Evolutionary conservation across 805 yeast genomes (phyloP).

Genomic region (Saccharomycopsis schoenii): DNA sequence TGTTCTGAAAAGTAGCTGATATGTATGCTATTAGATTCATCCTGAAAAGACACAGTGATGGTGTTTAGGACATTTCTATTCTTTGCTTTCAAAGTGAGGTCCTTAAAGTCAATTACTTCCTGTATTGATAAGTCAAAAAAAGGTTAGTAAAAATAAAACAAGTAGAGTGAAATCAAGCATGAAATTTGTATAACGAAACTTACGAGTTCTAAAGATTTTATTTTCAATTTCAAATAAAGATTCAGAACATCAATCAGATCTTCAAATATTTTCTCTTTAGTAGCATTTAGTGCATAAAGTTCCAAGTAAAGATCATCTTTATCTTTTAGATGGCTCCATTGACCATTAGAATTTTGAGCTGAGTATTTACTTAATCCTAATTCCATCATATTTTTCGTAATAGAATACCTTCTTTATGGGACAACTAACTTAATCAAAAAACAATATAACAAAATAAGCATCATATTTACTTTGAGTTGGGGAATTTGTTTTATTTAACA

Average conservation of each 20-base stretch:
- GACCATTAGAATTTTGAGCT: background rate
- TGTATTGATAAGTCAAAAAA: background rate
- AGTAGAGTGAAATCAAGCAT: background rate
- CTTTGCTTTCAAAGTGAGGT: background rate
- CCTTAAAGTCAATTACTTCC: background rate
- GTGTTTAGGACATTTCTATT: background rate
- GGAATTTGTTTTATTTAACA: background rate
- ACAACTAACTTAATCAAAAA: too few species aligned
- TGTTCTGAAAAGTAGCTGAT: background rate
- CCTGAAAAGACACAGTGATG: background rate
- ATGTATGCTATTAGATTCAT: background rate
- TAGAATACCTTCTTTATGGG: background rate
- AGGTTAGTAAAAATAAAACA: background rate
- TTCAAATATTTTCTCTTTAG: background rate
- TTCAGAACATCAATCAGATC: background rate
- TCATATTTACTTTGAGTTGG: background rate
- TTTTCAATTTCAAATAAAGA: background rate
- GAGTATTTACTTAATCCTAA: constrained; percentile 3
- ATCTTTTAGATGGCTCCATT: constrained; percentile 8
- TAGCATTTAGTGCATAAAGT: background rate
- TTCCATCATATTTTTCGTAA: background rate
- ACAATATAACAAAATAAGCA: too few species aligned
- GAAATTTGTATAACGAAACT: background rate
- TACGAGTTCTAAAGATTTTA: background rate
- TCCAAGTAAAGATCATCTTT: background rate